Conservation (phyloP, 1,284 basidiomycete species). For the Rhodotorula sp. region DNA sequence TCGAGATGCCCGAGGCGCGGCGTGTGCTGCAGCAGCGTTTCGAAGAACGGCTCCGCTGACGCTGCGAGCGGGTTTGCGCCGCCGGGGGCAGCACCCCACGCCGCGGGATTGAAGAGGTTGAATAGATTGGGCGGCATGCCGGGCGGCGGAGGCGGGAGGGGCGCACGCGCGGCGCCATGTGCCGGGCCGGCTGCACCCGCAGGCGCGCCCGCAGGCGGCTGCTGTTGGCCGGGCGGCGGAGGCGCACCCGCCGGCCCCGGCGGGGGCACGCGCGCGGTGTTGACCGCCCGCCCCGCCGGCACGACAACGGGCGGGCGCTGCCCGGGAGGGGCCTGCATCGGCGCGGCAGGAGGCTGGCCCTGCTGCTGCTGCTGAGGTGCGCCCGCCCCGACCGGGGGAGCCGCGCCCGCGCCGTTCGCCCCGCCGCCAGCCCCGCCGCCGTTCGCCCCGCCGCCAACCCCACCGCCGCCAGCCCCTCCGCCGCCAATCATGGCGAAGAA, state of each 20-base stretch:
- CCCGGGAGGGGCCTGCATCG: no score
- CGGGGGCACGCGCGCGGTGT: no score
- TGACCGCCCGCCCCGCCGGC: no score
- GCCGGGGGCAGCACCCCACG: background rate
- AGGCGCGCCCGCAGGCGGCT: background rate
- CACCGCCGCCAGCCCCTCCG: background rate
- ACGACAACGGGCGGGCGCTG: no score
- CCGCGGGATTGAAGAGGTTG: background rate
- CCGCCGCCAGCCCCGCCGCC: background rate
- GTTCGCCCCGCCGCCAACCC: background rate
- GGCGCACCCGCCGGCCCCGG: no score
- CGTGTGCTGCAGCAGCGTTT: conserved; percentile 1
- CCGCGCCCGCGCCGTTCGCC: background rate
- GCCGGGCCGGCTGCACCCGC: background rate
- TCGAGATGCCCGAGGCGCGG: conserved; percentile 24
- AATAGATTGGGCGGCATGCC: background rate
- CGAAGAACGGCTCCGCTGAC: conserved; percentile 20
- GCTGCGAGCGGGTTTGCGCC: background rate
- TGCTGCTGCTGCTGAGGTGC: no score
- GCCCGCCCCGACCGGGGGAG: background rate
- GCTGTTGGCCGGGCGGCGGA: no score
- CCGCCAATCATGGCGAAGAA: background rate
- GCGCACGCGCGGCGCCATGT: background rate
- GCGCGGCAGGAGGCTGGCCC: no score
- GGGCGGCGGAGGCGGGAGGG: background rate